Conservation (phyloP, 805 yeast genomes). For the Yarrowia sp. region DNA sequence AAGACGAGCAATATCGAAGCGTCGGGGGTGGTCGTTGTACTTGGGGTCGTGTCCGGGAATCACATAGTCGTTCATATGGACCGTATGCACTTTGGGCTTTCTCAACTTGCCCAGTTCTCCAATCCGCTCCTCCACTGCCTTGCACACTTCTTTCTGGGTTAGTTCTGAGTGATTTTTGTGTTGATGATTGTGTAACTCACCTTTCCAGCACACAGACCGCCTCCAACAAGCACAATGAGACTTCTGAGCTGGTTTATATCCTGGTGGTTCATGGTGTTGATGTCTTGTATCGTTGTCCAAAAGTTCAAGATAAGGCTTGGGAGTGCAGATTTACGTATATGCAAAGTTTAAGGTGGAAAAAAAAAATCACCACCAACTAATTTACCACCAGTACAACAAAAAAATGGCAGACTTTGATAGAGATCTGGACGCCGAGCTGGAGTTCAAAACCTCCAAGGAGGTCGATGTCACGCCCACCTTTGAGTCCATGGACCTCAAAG, state of each 20-base stretch:
- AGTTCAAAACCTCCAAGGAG: conserved; percentile 58
- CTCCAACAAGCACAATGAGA: conserved; percentile 52
- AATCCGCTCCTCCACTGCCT: conserved; percentile 41
- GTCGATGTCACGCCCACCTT: conserved; percentile 75
- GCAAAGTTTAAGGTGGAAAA: conserved; percentile 4
- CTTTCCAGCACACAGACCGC: conserved; percentile 63
- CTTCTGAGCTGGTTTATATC: conserved; percentile 8
- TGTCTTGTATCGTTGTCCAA: background rate
- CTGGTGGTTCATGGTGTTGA: background rate
- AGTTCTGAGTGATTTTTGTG: background rate
- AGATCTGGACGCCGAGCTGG: conserved; percentile 24
- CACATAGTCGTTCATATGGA: conserved; percentile 49
- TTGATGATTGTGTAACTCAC: conserved; percentile 32
- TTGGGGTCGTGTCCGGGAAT: conserved; percentile 23
- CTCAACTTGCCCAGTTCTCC: conserved; percentile 34
- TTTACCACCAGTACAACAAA: background rate
- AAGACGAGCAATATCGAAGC: conserved; percentile 40
- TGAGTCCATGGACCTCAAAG: conserved; percentile 70
- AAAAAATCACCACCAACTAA: background rate
- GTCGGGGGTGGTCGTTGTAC: conserved; percentile 29
- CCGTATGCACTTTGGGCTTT: conserved; percentile 34
- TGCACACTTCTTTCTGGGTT: conserved; percentile 20
- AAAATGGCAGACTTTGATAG: conserved; percentile 20
- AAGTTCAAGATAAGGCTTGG: conserved; percentile 9
- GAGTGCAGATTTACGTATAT: conserved; percentile 20